Evolutionary conservation across 1,139 yeast genomes (phyloP).

Genomic region (Zygoascus sp.): DNA sequence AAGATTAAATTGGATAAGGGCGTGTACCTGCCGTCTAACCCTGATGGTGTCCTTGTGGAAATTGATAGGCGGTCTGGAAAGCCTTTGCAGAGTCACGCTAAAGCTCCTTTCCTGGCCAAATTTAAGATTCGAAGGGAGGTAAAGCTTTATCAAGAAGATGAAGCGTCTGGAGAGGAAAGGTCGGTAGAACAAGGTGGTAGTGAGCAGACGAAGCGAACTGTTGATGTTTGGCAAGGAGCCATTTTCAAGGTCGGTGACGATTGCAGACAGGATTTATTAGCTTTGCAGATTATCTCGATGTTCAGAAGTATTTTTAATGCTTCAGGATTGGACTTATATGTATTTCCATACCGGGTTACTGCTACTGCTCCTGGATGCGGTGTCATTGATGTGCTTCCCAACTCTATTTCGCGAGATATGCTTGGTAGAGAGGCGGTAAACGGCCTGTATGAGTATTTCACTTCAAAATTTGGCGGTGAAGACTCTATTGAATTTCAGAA

Average conservation of each 20-base stretch:
- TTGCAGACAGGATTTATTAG: conserved; percentile 95
- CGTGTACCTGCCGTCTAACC: conserved; percentile 92
- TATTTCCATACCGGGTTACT: conserved; percentile 90
- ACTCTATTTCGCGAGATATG: conserved; percentile 95
- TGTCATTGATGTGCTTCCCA: conserved; percentile 94
- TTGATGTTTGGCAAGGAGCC: conserved; percentile 76
- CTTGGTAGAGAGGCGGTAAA: conserved; percentile 98
- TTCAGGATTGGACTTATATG: conserved; percentile 84
- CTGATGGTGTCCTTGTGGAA: conserved; percentile 90
- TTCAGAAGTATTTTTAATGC: conserved; percentile 87
- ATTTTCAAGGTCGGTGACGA: conserved; percentile 99
- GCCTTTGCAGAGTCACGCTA: conserved; percentile 98
- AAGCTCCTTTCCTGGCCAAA: conserved; percentile 97
- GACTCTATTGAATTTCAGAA: conserved; percentile 82
- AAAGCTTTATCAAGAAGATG: conserved; percentile 29
- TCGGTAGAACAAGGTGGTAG: conserved; percentile 9
- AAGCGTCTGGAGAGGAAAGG: conserved; percentile 2
- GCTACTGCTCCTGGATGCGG: conserved; percentile 99
- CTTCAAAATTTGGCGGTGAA: conserved; percentile 91
- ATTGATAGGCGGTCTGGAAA: conserved; percentile 89
- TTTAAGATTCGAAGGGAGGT: conserved; percentile 71
- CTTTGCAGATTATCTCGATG: conserved; percentile 84
- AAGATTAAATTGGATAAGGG: conserved; percentile 72
- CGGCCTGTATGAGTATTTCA: conserved; percentile 89
- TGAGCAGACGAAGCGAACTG: conserved; percentile 18